These are phyloP conservation scores for Populus tomentosa DNA, from an alignment of 441 rosid genomes.

Conservation along the genomic window DNA sequence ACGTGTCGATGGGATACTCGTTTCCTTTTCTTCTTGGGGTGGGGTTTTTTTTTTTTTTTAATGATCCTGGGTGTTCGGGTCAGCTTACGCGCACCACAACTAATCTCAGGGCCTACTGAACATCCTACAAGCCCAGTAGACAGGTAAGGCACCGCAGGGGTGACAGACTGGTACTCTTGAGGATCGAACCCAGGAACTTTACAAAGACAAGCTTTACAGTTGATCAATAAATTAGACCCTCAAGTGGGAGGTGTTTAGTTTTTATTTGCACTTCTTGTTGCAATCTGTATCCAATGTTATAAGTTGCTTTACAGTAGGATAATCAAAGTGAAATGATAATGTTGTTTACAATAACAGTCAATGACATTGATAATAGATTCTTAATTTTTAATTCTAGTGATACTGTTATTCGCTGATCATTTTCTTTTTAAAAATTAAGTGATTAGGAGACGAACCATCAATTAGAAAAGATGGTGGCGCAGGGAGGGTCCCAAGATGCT, in stretches of 20 bases:
- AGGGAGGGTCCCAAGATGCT: slow-evolving; percentile 42
- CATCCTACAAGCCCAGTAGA: too few relatives aligned
- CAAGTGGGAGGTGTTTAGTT: neutral
- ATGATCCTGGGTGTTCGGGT: too few relatives aligned
- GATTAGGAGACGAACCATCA: slow-evolving; percentile 9
- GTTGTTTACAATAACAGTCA: slow-evolving; percentile 2
- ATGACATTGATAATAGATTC: neutral
- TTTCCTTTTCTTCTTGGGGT: neutral
- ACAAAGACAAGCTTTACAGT: too few relatives aligned
- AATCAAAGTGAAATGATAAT: slow-evolving; percentile 21
- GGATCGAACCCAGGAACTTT: too few relatives aligned
- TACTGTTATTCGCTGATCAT: neutral
- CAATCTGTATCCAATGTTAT: slow-evolving; percentile 30
- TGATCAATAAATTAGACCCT: too few relatives aligned
- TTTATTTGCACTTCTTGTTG: slow-evolving; percentile 11
- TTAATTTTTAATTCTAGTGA: neutral
- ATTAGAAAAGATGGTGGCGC: slow-evolving; percentile 3
- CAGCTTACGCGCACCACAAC: too few relatives aligned
- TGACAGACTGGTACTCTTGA: too few relatives aligned
- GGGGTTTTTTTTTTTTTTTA: too few relatives aligned
- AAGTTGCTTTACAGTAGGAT: slow-evolving; percentile 48
- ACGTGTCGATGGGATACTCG: neutral
- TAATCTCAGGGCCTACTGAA: too few relatives aligned
- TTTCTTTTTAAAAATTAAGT: neutral
- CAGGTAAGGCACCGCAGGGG: too few relatives aligned